These are phyloP conservation scores for Leucosporidium scottii DNA, from an alignment of 768 basidiomycete genomes.

Conservation along the genomic window DNA sequence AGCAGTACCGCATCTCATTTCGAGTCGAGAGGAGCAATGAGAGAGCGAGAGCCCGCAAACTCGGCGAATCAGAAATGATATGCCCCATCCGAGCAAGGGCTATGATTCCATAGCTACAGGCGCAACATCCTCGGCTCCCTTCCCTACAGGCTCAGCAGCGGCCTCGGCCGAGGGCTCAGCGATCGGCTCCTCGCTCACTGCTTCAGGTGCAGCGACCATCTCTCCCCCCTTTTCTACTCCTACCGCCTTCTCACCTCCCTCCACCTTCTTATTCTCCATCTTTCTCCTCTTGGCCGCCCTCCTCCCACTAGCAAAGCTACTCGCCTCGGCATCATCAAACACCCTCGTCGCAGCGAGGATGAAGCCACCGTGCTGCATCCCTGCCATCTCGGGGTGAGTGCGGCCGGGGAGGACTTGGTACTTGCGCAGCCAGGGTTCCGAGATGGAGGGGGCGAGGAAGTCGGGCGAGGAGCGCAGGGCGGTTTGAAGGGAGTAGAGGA, in stretches of 20 bases:
- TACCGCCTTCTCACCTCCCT: not conserved
- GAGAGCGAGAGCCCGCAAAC: no score
- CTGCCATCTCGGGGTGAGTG: slow-evolving; percentile 90
- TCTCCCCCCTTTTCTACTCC: not conserved
- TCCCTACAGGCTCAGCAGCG: no score
- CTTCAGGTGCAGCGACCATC: not conserved
- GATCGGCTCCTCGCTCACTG: not conserved
- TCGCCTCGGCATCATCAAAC: slow-evolving; percentile 11
- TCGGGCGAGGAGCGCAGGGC: slow-evolving; percentile 59
- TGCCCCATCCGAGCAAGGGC: no score
- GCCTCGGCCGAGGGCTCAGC: no score
- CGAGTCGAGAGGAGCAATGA: no score
- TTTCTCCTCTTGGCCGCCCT: slow-evolving; percentile 1
- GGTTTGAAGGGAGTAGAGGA: slow-evolving; percentile 68
- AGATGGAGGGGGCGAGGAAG: slow-evolving; percentile 70
- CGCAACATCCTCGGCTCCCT: no score
- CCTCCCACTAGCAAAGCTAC: not conserved
- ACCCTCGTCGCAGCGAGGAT: slow-evolving; percentile 80
- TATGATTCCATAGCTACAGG: no score
- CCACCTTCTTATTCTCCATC: slow-evolving; percentile 1
- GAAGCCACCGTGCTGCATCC: slow-evolving; percentile 80
- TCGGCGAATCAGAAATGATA: no score
- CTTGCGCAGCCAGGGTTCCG: slow-evolving; percentile 76
- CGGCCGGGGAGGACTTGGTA: slow-evolving; percentile 96
- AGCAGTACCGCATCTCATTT: no score